Evolutionary conservation across 345 rosid species (phyloP).

Genomic region (Gossypium australe): DNA sequence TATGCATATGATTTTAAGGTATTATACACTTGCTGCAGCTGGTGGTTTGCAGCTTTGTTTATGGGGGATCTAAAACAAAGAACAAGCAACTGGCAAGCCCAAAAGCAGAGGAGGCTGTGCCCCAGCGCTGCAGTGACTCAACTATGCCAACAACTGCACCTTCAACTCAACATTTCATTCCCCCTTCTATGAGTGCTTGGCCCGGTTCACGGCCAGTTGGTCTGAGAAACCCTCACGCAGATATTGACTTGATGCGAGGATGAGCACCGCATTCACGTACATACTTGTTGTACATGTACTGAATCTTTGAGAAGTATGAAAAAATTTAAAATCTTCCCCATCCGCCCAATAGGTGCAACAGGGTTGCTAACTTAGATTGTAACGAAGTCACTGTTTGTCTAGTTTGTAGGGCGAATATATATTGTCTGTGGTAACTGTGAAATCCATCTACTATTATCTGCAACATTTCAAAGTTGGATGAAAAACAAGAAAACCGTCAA

Average conservation of each 20-base stretch:
- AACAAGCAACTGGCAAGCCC: slow-evolving; percentile 46
- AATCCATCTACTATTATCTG: background rate
- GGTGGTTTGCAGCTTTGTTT: slow-evolving; percentile 84
- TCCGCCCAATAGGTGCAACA: slow-evolving; percentile 15
- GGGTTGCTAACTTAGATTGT: slow-evolving; percentile 40
- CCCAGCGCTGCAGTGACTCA: slow-evolving; percentile 28
- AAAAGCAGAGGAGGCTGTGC: slow-evolving; percentile 36
- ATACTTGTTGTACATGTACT: slow-evolving; percentile 46
- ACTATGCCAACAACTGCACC: slow-evolving; percentile 31
- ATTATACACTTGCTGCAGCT: slow-evolving; percentile 47
- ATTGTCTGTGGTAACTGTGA: background rate
- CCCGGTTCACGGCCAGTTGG: slow-evolving; percentile 54
- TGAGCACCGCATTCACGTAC: slow-evolving; percentile 39
- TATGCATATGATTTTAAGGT: slow-evolving; percentile 1
- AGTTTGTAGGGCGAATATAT: background rate
- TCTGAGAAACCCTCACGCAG: slow-evolving; percentile 70
- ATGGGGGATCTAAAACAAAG: slow-evolving; percentile 57
- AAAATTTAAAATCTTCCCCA: slow-evolving; percentile 12
- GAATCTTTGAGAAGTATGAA: slow-evolving; percentile 16
- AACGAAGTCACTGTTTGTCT: slow-evolving; percentile 16
- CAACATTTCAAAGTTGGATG: background rate
- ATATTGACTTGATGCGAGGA: slow-evolving; percentile 85
- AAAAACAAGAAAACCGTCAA: background rate
- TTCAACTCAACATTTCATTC: slow-evolving; percentile 41
- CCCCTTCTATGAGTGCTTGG: slow-evolving; percentile 55